phyloP scores from a whole-genome alignment of 495 filamentous ascomycete genomes.

The Oidiodendron maius region DNA sequence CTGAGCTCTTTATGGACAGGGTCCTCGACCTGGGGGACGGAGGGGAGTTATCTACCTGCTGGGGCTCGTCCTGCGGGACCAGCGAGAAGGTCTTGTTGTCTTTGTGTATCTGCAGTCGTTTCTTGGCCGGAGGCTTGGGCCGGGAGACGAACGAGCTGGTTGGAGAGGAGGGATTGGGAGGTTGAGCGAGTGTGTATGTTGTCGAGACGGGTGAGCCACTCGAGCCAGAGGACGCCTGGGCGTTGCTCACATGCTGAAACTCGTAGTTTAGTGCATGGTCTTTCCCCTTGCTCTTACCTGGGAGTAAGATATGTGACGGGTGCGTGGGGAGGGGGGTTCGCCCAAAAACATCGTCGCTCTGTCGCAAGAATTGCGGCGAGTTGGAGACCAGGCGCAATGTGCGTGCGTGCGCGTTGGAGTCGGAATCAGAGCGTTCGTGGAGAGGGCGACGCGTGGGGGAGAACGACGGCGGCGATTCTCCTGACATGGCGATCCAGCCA shows the following conservation, averaged over 20 bases:
- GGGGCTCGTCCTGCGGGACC: slow-evolving; percentile 11
- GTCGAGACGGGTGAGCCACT: slow-evolving; percentile 14
- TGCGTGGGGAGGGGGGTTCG: slow-evolving; percentile 21
- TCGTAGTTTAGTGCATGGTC: slow-evolving; percentile 6
- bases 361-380: slow-evolving; percentile 25
- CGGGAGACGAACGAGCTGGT: slow-evolving; percentile 18
- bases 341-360: slow-evolving; percentile 18
- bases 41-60: slow-evolving; percentile 3
- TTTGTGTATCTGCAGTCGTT: slow-evolving; percentile 19
- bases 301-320: slow-evolving; percentile 16
- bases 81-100: slow-evolving; percentile 25
- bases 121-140: slow-evolving; percentile 17
- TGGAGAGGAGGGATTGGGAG: slow-evolving; percentile 14
- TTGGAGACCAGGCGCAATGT: slow-evolving; percentile 43
- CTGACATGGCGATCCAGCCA: background rate
- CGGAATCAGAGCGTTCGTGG: slow-evolving; percentile 48
- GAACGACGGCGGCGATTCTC: slow-evolving; percentile 18
- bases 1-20: slow-evolving; percentile 10
- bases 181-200: slow-evolving; percentile 9
- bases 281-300: slow-evolving; percentile 7
- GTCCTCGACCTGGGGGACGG: background rate
- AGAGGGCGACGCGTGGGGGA: slow-evolving; percentile 45
- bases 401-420: slow-evolving; percentile 34
- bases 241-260: slow-evolving; percentile 15
- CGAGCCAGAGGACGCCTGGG: slow-evolving; percentile 5